These are phyloP conservation scores for Abrus precatorius DNA, from an alignment of 306 rosid species.

Conservation along the genomic window DNA sequence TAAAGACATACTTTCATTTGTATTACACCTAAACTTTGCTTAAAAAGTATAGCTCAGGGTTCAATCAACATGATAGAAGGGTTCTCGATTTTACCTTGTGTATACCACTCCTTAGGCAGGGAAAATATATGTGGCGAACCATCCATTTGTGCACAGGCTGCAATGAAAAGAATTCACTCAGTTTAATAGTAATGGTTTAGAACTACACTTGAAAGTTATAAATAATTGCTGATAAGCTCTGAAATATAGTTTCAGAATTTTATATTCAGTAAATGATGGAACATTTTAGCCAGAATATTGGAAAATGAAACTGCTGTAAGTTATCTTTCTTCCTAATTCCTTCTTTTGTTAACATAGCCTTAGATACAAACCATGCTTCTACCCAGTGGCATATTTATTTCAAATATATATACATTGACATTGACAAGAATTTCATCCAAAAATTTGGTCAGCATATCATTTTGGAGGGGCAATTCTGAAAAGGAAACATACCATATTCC, in stretches of 20 bases:
- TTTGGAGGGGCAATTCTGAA: slow-evolving; percentile 25
- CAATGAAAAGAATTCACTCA: slow-evolving; percentile 45
- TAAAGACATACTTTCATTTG: slow-evolving; percentile 26
- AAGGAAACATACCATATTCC: slow-evolving; percentile 91
- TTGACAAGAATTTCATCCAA: slow-evolving; percentile 17
- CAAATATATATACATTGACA: not conserved
- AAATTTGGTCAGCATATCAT: slow-evolving; percentile 18
- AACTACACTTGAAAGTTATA: slow-evolving; percentile 5
- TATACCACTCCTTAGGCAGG: slow-evolving; percentile 80
- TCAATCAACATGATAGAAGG: slow-evolving; percentile 18
- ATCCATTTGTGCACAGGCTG: slow-evolving; percentile 99
- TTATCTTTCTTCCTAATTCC: slow-evolving; percentile 10
- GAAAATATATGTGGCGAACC: slow-evolving; percentile 93
- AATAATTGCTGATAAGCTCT: slow-evolving; percentile 24
- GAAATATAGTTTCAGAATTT: slow-evolving; percentile 27
- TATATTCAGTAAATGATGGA: slow-evolving; percentile 7
- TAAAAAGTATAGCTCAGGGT: slow-evolving; percentile 23
- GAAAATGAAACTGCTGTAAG: not conserved
- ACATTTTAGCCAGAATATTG: not conserved
- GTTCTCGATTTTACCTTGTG: slow-evolving; percentile 71
- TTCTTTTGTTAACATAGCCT: slow-evolving; percentile 11
- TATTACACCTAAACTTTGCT: slow-evolving; percentile 17
- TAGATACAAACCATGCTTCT: slow-evolving; percentile 1
- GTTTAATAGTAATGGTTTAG: slow-evolving; percentile 37
- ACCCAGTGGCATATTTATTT: not conserved